Evolutionary conservation across 805 yeast genomes (phyloP), one percentile per base, ranked within the genome.

Genomic region (Starmerella apicola): DNA sequence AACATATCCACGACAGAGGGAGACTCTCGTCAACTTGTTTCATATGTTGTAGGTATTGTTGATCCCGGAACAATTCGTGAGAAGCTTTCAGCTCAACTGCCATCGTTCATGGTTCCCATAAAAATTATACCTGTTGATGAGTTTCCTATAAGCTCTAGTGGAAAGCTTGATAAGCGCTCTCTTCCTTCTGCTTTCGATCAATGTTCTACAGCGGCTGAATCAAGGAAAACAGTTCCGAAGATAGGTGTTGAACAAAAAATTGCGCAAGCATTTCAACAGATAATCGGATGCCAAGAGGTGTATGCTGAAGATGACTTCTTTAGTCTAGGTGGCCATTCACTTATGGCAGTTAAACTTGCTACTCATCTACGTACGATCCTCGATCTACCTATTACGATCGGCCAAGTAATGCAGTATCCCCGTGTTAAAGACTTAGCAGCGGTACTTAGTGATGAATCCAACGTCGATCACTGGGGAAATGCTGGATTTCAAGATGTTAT

Each of bases 251-350:
- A 44, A 20, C 19, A 15, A 13, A 18, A 31, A 3, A 29, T 44
- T 19, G 45, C 48, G 4, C 38, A 32, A 1, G 33, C 42, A 3
- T 41, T 37, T 22, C 15, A 19, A 10, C 37, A 38, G 4, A 22
- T 44, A 9, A 32, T 44, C 5, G 38, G 37, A 3, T 31, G 27
- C 16, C 18, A 12, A 2, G 12, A 25, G 1, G 43, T 38, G 3
- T 20, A 34, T 15, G 48, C 43, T 7, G 48, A 44, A 13, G 97
- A 88, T 58, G 81, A 94, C 1, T 88, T 88, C 71, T 88, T 88
- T 55, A 97, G 88, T 55, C 65, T 91, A 39, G 98, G 98, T 43
- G 98, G 98, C 3, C 98, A 88, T 61, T 86, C 96, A 1, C 85
- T 88, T 51, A 66, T 91, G 48, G 97, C 96, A 3, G 48, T 48